These are phyloP conservation scores for Cladosporium sp. DNA, from an alignment of 2,329 filamentous ascomycete species.

Conservation along the genomic window DNA sequence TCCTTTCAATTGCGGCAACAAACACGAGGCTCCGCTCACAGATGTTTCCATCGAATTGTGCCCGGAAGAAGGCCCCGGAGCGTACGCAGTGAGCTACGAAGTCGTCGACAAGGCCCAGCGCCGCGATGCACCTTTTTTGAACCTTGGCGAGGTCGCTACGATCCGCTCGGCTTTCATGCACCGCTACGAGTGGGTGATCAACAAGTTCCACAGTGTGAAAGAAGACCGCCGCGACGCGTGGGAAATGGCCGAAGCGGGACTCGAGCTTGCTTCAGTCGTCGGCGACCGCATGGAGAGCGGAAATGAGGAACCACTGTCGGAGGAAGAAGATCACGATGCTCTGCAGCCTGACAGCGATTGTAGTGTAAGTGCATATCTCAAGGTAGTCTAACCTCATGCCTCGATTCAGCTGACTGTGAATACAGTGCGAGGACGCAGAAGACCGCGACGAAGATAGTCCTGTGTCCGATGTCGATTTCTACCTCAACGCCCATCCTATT, in stretches of 20 bases:
- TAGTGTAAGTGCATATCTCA: not conserved
- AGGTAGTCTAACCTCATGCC: no score
- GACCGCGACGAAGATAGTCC: not conserved
- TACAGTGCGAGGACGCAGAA: not conserved
- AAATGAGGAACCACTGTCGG: not conserved
- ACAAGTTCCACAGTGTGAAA: constrained; percentile 8
- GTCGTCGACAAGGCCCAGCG: not conserved
- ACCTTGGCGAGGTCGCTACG: not conserved
- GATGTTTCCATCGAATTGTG: constrained; percentile 1
- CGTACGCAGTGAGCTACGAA: constrained; percentile 1
- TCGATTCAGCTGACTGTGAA: not conserved
- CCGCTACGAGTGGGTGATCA: constrained; percentile 13
- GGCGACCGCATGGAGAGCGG: not conserved
- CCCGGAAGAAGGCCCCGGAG: constrained; percentile 1
- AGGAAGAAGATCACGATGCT: constrained; percentile 1
- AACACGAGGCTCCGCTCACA: not conserved
- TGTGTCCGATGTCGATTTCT: not conserved
- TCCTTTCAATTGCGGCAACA: not conserved
- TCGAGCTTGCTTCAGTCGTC: not conserved
- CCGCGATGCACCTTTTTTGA: not conserved
- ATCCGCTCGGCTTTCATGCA: constrained; percentile 10
- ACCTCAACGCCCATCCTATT: not conserved
- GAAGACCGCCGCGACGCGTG: not conserved
- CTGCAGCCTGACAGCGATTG: not conserved
- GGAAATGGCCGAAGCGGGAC: not conserved